These are phyloP conservation scores for Cupressus sempervirens DNA, from an alignment of 75 land plant species.

Conservation along the genomic window DNA sequence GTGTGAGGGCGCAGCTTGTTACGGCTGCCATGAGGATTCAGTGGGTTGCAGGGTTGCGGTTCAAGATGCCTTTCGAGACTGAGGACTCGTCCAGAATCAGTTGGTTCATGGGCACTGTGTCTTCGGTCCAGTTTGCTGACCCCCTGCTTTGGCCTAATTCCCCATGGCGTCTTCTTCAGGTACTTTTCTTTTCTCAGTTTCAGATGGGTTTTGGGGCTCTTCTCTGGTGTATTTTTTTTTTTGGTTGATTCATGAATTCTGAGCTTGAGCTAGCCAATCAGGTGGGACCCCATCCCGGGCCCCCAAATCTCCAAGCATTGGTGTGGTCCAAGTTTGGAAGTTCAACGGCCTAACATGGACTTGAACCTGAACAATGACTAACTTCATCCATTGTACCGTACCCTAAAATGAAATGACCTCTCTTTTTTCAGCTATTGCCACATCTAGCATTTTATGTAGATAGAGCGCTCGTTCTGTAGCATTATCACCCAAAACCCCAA, in stretches of 20 bases:
- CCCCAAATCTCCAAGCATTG: not conserved
- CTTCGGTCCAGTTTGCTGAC: constrained; percentile 76
- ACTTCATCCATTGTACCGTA: too few relatives aligned
- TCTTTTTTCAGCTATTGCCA: not conserved
- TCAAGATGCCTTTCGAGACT: constrained; percentile 89
- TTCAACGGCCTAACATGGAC: not conserved
- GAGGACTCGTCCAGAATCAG: constrained; percentile 89
- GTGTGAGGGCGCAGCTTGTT: constrained; percentile 67
- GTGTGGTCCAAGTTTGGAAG: not conserved
- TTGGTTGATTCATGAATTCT: not conserved
- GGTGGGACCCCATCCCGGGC: not conserved
- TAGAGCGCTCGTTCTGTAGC: not conserved
- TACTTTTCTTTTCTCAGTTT: constrained; percentile 9
- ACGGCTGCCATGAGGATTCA: constrained; percentile 49
- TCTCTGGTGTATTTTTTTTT: not conserved
- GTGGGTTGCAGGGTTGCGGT: constrained; percentile 83
- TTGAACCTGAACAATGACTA: not conserved
- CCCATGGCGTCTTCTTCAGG: constrained; percentile 93
- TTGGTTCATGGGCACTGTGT: constrained; percentile 91
- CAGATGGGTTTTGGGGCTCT: not conserved
- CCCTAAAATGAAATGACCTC: not conserved
- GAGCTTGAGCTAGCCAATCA: too few relatives aligned
- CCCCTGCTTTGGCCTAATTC: constrained; percentile 83
- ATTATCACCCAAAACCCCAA: not conserved
- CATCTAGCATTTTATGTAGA: too few relatives aligned